Base-by-base conservation (phyloP, 148 eudicot genomes). In the Hydrangea macrophylla region DNA sequence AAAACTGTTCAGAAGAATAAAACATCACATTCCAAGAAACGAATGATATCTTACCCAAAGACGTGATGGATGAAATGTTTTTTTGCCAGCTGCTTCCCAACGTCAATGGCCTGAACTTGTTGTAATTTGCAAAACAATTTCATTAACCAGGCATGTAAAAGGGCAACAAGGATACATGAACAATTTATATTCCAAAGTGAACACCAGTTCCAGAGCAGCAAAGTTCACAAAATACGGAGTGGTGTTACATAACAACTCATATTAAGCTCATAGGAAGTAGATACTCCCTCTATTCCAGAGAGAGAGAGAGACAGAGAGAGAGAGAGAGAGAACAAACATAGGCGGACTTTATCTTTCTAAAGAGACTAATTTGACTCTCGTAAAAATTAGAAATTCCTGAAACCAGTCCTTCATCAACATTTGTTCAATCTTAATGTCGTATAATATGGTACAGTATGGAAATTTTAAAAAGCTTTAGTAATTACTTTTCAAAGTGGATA, bases 41-140 rank as follows among this genome's bases (percentile, higher is more conserved):
- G 7, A n/a, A 58, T 18, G 18, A 62, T 30, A 45, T 22, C 74
- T 81, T 80, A 93, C 98, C 96, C 88, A 37, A 81, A 88, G 59
- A 86, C 92, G 40, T 88, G 92, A 73, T 90, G 98, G 58, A 90
- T 83, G 75, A 90, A 93, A 72, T 93, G 92, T 75, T 84, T 90
- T 80, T 74, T 74, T 8, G 81, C 84, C 63, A 93, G 82, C 75
- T 83, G 78, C 78, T 85, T 86, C 56, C 92, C 98, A 35, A 88
- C 76, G 66, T 86, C 87, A n/a, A 86, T 81, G 35, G 98, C 98
- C 98, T 93, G 82, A 37, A 79, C 36, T 50, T 5, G 53, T 48
- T 48, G 20, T 60, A 4, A 12, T 25, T 17, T 53, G 20, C 58
- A 59, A 30, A 50, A 65, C 9, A 22, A 36, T 60, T 6, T n/a